Base-by-base conservation (phyloP, 2,329 filamentous ascomycete species). In the Fusarium subtropicale region DNA sequence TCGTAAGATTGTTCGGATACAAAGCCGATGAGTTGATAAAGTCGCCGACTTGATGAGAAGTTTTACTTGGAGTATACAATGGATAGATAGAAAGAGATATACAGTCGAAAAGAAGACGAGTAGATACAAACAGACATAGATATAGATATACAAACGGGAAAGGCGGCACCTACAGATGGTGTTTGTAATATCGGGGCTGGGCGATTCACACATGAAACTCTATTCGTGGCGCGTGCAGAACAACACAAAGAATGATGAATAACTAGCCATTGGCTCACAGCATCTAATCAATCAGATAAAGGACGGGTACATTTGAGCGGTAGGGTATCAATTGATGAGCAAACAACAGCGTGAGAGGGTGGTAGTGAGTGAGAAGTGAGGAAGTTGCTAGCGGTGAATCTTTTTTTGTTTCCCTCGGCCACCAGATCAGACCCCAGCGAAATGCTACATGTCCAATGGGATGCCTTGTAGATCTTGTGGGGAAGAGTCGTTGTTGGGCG, bases 341-440 rank as follows among this genome's bases (percentile, higher is more conserved):
- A 24, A 51, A 56, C 22, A 34, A 58, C 50, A 33, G 28, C 18
- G 31, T 46, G 56, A 41, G 26, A 52, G 48, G 24, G 48, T 52
- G n/a, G 18, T 41, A 31, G 50, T 46, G 44, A 65, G 51, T 24
- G 47, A 31, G 56, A 45, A 64, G 62, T 34, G 41, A 46, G 22
- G 38, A 28, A 45, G 9, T n/a, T 33, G 41, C 13, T 41, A 65
- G 68, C 68, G 64, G 68, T 71, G 68, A 71, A 71, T 65, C 39
- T 50, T 41, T 64, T 50, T 57, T 30, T 20, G 26, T 38, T 56
- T 26, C 34, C 13, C 13, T 16, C 6, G 24, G 30, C 53, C 9
- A 39, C 60, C 46, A 34, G 46, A 48, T 16, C 47, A 65, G 61
- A 51, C 54, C 56, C 60, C 62, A 47, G 55, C 22, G 26, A n/a